These are phyloP conservation scores for Serendipita sp. DNA, from an alignment of 768 basidiomycete genomes.

Conservation along the genomic window DNA sequence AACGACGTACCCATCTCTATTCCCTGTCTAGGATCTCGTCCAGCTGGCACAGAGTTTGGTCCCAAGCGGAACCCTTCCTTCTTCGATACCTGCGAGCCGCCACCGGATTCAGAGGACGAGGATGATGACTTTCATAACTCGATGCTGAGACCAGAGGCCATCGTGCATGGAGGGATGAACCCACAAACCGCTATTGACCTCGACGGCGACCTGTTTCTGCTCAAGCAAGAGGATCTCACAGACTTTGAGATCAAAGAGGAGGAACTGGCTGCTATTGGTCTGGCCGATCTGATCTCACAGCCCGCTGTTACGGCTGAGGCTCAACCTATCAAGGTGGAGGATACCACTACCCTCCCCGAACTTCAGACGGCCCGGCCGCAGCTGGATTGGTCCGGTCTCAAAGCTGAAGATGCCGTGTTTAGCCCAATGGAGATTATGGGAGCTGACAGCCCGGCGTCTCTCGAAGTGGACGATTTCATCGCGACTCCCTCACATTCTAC, in stretches of 20 bases:
- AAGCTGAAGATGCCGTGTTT: not conserved
- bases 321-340: not conserved
- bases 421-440: not conserved
- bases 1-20: not conserved
- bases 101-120: conserved; percentile 57
- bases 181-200: not conserved
- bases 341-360: not conserved
- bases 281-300: no score
- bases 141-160: conserved; percentile 14
- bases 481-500: not conserved
- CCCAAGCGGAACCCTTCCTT: conserved; percentile 23
- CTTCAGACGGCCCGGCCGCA: not conserved
- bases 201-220: not conserved
- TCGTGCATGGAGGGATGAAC: not conserved
- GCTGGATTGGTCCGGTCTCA: not conserved
- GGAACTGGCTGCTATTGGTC: not conserved
- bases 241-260: conserved; percentile 18
- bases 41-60: conserved; percentile 42
- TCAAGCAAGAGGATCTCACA: not conserved
- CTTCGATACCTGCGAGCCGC: conserved; percentile 22
- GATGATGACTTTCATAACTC: conserved; percentile 27
- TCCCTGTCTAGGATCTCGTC: conserved; percentile 17
- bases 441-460: not conserved
- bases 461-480: not conserved
- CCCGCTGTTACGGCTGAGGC: not conserved